phyloP scores from a whole-genome alignment of 768 basidiomycete genomes.

The Pleurotus sapidus region DNA sequence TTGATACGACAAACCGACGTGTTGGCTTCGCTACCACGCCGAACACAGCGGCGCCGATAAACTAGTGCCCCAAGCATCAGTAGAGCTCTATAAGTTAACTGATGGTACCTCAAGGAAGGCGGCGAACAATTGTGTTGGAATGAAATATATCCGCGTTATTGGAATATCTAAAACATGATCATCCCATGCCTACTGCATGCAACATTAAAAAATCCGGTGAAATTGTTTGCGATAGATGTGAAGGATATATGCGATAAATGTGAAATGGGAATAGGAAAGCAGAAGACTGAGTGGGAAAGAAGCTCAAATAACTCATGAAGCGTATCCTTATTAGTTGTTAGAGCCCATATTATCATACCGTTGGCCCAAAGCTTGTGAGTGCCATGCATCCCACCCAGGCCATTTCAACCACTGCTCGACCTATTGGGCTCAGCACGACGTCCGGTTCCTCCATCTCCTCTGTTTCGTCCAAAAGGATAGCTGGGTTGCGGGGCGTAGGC shows the following conservation, averaged over 20 bases:
- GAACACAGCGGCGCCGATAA: conserved; percentile 32
- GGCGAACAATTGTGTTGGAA: no score
- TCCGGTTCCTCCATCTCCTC: conserved; percentile 39
- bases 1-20: conserved; percentile 37
- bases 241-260: neutral
- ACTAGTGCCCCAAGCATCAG: conserved; percentile 15
- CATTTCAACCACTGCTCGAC: conserved; percentile 55
- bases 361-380: conserved; percentile 45
- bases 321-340: neutral
- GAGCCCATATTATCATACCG: neutral
- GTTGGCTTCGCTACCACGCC: conserved; percentile 36
- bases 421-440: conserved; percentile 47
- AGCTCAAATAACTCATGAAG: no score
- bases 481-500: conserved; percentile 18
- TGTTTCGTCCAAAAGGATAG: conserved; percentile 9
- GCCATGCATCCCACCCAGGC: conserved; percentile 53
- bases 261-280: neutral
- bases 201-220: neutral
- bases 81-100: no score
- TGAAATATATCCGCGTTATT: no score
- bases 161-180: no score
- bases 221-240: neutral
- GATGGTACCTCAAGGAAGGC: no score
- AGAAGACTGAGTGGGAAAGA: neutral
- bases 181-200: no score